Evolutionary conservation across 2,329 filamentous ascomycete species (phyloP).

Genomic region (Colletotrichum tropicale): DNA sequence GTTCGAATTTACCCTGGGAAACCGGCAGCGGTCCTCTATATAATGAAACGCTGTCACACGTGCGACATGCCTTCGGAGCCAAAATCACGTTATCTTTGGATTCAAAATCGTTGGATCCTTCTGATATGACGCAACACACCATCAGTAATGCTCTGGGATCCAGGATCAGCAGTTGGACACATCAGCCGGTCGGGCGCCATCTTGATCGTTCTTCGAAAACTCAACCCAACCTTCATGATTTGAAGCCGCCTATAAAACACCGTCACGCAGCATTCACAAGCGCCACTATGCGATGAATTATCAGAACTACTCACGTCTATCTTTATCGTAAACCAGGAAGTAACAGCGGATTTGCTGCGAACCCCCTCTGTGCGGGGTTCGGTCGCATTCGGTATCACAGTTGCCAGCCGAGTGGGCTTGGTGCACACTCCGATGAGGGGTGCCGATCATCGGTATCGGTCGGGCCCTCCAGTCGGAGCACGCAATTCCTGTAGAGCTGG

Average conservation of each 20-base stretch:
- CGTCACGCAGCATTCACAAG: background rate
- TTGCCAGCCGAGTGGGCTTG: background rate
- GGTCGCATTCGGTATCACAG: background rate
- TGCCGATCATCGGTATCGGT: background rate
- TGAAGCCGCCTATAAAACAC: background rate
- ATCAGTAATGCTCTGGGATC: background rate
- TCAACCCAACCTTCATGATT: background rate
- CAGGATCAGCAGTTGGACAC: background rate
- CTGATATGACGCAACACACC: background rate
- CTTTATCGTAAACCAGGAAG: background rate
- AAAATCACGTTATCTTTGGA: background rate
- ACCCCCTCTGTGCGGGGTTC: background rate
- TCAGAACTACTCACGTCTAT: background rate
- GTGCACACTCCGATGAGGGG: background rate
- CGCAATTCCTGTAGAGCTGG: background rate
- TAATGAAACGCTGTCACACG: background rate
- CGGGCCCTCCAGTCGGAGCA: background rate
- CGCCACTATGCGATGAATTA: background rate
- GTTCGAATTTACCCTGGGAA: background rate
- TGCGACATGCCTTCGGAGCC: background rate
- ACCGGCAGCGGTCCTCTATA: background rate
- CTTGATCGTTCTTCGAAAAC: background rate
- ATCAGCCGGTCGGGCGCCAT: background rate
- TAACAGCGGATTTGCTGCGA: background rate
- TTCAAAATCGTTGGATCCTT: background rate